phyloP scores from a whole-genome alignment of 768 basidiomycete genomes.

The Lactifluus hygrophoroides region DNA sequence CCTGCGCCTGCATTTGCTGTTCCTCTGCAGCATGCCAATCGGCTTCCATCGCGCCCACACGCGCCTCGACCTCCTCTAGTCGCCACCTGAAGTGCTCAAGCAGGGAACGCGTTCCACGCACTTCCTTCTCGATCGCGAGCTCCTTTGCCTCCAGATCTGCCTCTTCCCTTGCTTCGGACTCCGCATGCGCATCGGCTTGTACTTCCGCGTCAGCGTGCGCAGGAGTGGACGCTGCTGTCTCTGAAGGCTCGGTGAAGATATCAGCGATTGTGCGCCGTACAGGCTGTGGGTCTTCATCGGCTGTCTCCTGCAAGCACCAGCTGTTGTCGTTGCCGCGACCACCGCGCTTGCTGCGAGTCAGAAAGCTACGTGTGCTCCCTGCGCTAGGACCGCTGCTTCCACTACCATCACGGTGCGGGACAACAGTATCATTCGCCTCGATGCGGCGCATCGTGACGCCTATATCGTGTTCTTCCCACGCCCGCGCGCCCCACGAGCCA shows the following conservation, averaged over 20 bases:
- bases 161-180: neutral
- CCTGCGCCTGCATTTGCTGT: neutral
- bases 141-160: slow-evolving; percentile 15
- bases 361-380: neutral
- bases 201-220: neutral
- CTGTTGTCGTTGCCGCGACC: neutral
- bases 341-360: slow-evolving; percentile 1
- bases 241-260: slow-evolving; percentile 21
- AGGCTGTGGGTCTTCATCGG: slow-evolving; percentile 16
- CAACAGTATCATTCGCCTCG: slow-evolving; percentile 14
- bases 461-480: slow-evolving; percentile 31
- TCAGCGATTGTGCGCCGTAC: slow-evolving; percentile 26
- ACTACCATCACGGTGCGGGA: slow-evolving; percentile 12
- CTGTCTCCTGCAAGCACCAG: slow-evolving; percentile 10
- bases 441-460: slow-evolving; percentile 30
- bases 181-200: neutral
- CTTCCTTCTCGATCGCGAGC: slow-evolving; percentile 22
- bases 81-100: slow-evolving; percentile 26
- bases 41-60: slow-evolving; percentile 26
- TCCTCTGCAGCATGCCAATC: slow-evolving; percentile 8
- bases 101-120: slow-evolving; percentile 22
- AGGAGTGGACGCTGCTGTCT: neutral
- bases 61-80: slow-evolving; percentile 26
- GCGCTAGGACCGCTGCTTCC: slow-evolving; percentile 11
- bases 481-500: slow-evolving; percentile 29